Base-by-base conservation (phyloP, 768 basidiomycete genomes). In the Podaxis sp. region DNA sequence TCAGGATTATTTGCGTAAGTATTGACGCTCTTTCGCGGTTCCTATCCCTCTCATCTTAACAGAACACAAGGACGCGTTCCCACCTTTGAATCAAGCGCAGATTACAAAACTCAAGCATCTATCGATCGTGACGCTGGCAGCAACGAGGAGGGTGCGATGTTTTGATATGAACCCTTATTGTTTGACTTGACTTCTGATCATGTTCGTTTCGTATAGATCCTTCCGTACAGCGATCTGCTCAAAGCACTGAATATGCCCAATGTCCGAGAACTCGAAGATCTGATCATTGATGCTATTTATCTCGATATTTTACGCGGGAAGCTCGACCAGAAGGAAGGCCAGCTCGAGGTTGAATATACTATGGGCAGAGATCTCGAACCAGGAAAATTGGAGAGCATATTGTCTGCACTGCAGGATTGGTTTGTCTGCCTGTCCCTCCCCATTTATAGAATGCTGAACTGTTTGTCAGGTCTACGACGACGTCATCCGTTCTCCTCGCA, bases 241-340 rank as follows among this genome's bases (percentile, higher is more conserved):
- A 71, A 84, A 56, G 78, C 83, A 2, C 83, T 99, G 19, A 84
- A 93, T 54, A 82, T 96, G 74, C 80, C 87, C 2, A 87, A 85
- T 4, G 86, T 96, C 63, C 89, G 96, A 59, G 92, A 92, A 61
- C 87, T 99, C 2, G 96, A 99, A 74, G 96, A 98, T 75, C 86
- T 98, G 66, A 92, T 99, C 71, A 99, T 99, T 73, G 95, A 98
- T 69, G 92, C 92, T 11, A 95, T 98, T 74, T 99, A 98, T 76
- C 86, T 92, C 44, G 91, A 93, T 72, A 79, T 97, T 42, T 81
- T 99, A 40, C 87, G 87, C 55, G 96, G 95, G 9, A 95, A 93
- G 71, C 88, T 99, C 54, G 95, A 98, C 75, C 96, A 98, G 76
- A 92, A 93, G 72, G 85, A 92, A 68, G 86, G 88, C 66, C 89